phyloP scores from a whole-genome alignment of 345 rosid species.

The Salix exigua region DNA sequence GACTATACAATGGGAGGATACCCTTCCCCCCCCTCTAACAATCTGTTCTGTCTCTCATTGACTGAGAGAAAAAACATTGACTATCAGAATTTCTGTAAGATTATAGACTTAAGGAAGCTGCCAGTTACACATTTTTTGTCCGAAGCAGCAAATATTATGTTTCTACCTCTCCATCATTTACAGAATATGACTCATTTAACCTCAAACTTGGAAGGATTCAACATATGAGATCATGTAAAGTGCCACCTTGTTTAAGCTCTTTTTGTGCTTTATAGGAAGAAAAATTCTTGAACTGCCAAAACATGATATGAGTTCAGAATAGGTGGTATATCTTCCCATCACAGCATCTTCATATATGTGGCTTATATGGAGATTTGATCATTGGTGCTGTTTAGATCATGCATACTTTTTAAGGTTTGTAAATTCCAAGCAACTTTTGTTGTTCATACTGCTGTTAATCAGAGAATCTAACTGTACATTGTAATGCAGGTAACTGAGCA shows the following conservation, averaged over 20 bases:
- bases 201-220: not conserved
- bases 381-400: not conserved
- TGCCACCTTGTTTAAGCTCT: not conserved
- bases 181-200: not conserved
- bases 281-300: not conserved
- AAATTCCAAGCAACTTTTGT: not conserved
- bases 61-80: not conserved
- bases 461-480: slow-evolving; percentile 18
- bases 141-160: not conserved
- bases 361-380: not conserved
- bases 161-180: not conserved
- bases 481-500: slow-evolving; percentile 83
- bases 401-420: not conserved
- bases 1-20: not conserved
- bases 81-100: not conserved
- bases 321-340: not conserved
- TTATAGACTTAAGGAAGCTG: not conserved
- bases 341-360: not conserved
- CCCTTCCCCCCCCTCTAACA: not conserved
- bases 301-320: not conserved
- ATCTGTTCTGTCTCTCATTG: not conserved
- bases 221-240: not conserved
- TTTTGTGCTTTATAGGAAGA: not conserved
- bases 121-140: not conserved
- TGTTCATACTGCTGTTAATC: not conserved